Percentiles rank a stretch among this genome's conserved stretches.
Conservation (phyloP, 371 early-diverging fungal genomes). For the Lichtheimia ramosa region DNA sequence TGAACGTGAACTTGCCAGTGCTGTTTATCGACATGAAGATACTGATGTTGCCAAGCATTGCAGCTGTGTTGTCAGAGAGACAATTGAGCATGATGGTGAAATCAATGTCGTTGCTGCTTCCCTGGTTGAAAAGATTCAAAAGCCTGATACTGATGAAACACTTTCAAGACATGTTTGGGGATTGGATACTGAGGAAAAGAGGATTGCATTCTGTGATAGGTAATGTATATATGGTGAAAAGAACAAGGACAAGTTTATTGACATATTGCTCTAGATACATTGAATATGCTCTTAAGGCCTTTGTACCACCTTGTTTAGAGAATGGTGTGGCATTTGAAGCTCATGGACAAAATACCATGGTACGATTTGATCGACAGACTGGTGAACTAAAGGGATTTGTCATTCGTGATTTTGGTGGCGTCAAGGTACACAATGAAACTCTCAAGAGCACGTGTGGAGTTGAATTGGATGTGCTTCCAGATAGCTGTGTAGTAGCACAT, state of each 20-base stretch:
- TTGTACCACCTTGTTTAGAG: slow-evolving; percentile 63
- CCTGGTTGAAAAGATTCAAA: slow-evolving; percentile 58
- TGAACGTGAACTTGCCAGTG: slow-evolving; percentile 62
- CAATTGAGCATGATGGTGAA: slow-evolving; percentile 48
- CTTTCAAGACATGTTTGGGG: slow-evolving; percentile 53
- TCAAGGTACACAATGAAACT: slow-evolving; percentile 62
- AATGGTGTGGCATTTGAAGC: slow-evolving; percentile 77
- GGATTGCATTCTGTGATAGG: slow-evolving; percentile 49
- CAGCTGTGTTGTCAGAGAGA: slow-evolving; percentile 65
- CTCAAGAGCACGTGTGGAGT: slow-evolving; percentile 43
- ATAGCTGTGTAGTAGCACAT: slow-evolving; percentile 57
- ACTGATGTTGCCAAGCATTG: slow-evolving; percentile 70
- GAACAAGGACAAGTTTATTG: background rate
- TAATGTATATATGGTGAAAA: slow-evolving; percentile 14
- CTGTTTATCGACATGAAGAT: slow-evolving; percentile 51
- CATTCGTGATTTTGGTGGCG: slow-evolving; percentile 77
- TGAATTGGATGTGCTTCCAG: slow-evolving; percentile 58
- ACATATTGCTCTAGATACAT: slow-evolving; percentile 27
- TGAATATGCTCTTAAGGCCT: slow-evolving; percentile 55
- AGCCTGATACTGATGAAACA: slow-evolving; percentile 47
- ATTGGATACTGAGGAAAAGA: slow-evolving; percentile 55
- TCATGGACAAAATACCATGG: slow-evolving; percentile 71
- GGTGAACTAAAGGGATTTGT: slow-evolving; percentile 65
- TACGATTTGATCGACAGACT: slow-evolving; percentile 57
- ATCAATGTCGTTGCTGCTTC: slow-evolving; percentile 65